Base-by-base conservation (phyloP, 2,329 filamentous ascomycete species). In the Colletotrichum sp. region DNA sequence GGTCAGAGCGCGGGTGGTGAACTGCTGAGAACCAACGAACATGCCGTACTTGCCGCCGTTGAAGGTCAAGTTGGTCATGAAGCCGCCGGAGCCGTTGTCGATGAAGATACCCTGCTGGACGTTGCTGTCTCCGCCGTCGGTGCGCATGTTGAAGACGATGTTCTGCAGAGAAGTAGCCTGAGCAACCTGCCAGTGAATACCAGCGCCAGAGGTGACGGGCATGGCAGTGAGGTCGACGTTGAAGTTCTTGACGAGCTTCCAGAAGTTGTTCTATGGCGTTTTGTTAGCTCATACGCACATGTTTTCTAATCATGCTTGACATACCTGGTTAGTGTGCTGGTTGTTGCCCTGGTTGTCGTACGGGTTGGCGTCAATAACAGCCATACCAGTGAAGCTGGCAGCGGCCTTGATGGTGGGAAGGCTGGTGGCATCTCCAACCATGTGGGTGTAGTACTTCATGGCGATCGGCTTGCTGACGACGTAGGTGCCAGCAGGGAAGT, bases 361-460 rank as follows among this genome's bases (percentile, higher is more conserved):
- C 0, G 96, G 96, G 81, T 98, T 93, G 3, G 95, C 89, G 82
- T 98, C 96, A 78, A 99, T 94, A 69, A 98, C 91, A 58, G 94
- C 96, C 87, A 98, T 97, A 62, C 96, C 97, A 4, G 88, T 78
- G 81, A 98, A 99, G 80, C 88, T 87, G 58, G 93, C 83, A 2
- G 91, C 84, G 5, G 94, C 94, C 87, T 96, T 95, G 84, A 98
- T 88, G 0, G 93, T 93, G 0, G 96, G 96, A 16, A 93, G 85
- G 77, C 90, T 88, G 80, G 91, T 82, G 65, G 93, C 92, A 86
- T 98, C 96, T 73, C 96, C 96, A 43, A 98, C 89, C 77, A 98
- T 91, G 84, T 98, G 96, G 12, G 96, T 98, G 88, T 98, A 98
- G 89, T 98, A 98, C 85, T 93, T 94, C 83, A 96, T 94, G 67